Conservation (phyloP, 108 stramenopile species). For the Poteriospumella lacustris region DNA sequence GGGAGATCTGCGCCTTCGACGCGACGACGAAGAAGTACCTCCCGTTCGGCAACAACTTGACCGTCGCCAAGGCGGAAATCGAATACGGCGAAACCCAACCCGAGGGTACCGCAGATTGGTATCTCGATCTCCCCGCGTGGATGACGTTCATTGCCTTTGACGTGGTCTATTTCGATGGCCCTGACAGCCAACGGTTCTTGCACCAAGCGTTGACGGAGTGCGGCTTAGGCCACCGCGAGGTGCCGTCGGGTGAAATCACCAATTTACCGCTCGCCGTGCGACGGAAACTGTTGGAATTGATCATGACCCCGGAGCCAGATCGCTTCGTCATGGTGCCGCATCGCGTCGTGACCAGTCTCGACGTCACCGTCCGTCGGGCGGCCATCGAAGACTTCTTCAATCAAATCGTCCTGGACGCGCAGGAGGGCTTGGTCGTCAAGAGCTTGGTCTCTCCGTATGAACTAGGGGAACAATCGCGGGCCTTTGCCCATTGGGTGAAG, state of each 20-base stretch:
- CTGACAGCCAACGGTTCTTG: not conserved
- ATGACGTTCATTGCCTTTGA: slow-evolving; percentile 46
- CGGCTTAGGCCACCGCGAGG: not conserved
- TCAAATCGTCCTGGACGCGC: not conserved
- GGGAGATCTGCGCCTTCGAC: slow-evolving; percentile 46
- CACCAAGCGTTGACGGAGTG: not conserved
- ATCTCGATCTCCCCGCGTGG: slow-evolving; percentile 3
- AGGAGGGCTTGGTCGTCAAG: slow-evolving; percentile 49
- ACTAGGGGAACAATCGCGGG: slow-evolving; percentile 24
- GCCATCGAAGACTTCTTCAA: slow-evolving; percentile 34
- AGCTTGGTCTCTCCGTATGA: slow-evolving; percentile 37
- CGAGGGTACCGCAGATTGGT: not conserved
- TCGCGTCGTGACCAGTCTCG: not conserved
- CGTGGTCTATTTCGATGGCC: slow-evolving; percentile 33
- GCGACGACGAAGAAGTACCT: slow-evolving; percentile 25
- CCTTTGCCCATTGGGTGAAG: slow-evolving; percentile 37
- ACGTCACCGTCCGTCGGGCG: slow-evolving; percentile 25
- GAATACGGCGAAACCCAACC: not conserved
- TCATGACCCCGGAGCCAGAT: slow-evolving; percentile 35
- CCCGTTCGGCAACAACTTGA: slow-evolving; percentile 38
- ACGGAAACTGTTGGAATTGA: slow-evolving; percentile 19
- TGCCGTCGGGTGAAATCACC: slow-evolving; percentile 6
- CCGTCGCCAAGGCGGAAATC: slow-evolving; percentile 27
- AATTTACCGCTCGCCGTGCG: slow-evolving; percentile 39
- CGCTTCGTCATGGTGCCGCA: slow-evolving; percentile 40